phyloP scores from a whole-genome alignment of 768 basidiomycete species.

The Nidularia pulvinata region DNA sequence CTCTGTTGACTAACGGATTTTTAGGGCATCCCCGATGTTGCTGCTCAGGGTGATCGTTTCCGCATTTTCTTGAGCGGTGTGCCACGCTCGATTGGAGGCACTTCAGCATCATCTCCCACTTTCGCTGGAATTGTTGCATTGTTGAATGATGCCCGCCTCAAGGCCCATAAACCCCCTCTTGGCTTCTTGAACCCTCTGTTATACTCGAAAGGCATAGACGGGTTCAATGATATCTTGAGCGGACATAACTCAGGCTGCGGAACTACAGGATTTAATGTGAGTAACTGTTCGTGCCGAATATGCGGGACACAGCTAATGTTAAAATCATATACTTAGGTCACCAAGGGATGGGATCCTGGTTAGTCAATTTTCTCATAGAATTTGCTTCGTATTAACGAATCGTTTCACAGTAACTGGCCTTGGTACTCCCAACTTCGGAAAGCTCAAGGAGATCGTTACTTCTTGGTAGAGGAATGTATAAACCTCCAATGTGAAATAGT shows the following conservation, averaged over 20 bases:
- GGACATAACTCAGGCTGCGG: slow-evolving; percentile 59
- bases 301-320: no score
- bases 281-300: slow-evolving; percentile 11
- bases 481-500: no score
- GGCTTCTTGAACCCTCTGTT: slow-evolving; percentile 69
- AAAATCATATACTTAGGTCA: neutral
- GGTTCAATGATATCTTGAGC: slow-evolving; percentile 54
- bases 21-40: slow-evolving; percentile 63
- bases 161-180: slow-evolving; percentile 35
- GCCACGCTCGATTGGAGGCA: slow-evolving; percentile 44
- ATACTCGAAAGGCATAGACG: slow-evolving; percentile 35
- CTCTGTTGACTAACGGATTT: neutral
- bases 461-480: neutral
- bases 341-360: slow-evolving; percentile 45
- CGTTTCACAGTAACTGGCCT: slow-evolving; percentile 42
- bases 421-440: slow-evolving; percentile 54
- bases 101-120: slow-evolving; percentile 61
- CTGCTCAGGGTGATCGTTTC: slow-evolving; percentile 54
- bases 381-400: neutral
- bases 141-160: slow-evolving; percentile 58
- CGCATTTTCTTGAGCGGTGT: slow-evolving; percentile 40
- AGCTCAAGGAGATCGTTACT: slow-evolving; percentile 31
- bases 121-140: slow-evolving; percentile 62
- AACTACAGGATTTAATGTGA: slow-evolving; percentile 59
- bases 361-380: slow-evolving; percentile 12